Conservation (phyloP, 2,329 filamentous ascomycete species). For the Geosmithia flava region DNA sequence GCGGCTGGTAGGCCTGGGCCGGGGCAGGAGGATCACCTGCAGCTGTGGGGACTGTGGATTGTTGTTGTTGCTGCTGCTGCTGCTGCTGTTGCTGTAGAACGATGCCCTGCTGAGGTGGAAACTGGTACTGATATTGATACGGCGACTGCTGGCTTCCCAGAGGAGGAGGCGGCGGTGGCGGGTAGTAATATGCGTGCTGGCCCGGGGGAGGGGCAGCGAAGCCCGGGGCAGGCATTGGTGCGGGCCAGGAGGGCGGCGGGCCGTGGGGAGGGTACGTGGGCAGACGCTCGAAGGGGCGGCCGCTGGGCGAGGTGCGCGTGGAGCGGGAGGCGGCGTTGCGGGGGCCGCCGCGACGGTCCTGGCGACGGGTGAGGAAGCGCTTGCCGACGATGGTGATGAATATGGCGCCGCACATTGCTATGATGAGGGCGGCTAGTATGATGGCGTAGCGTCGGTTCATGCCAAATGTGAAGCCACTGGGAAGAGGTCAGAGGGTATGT, state of each 20-base stretch:
- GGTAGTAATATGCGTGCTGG: not conserved
- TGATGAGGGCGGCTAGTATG: slow-evolving; percentile 32
- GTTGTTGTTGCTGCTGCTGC: not conserved
- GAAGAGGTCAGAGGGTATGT: not conserved
- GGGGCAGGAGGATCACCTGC: not conserved
- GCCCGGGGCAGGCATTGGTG: not conserved
- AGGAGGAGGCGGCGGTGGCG: slow-evolving; percentile 1
- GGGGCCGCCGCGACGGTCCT: not conserved
- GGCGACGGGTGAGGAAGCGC: slow-evolving; percentile 11
- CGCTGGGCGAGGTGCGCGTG: not conserved
- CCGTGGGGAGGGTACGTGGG: not conserved
- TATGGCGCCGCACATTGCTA: slow-evolving; percentile 28
- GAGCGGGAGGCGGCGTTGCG: not conserved
- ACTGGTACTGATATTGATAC: not conserved
- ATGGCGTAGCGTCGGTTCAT: slow-evolving; percentile 32
- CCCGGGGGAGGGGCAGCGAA: not conserved
- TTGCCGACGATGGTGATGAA: slow-evolving; percentile 20
- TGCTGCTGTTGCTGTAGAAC: not conserved
- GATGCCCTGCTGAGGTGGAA: slow-evolving; percentile 3
- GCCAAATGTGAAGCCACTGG: slow-evolving; percentile 45
- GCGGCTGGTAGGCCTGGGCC: not conserved
- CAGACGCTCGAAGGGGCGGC: not conserved
- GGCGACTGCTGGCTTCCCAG: too few relatives aligned
- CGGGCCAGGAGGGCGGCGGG: not conserved
- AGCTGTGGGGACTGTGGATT: not conserved